Evolutionary conservation across 495 filamentous ascomycete species (phyloP).

Genomic region (Aspergillus asperescens): DNA sequence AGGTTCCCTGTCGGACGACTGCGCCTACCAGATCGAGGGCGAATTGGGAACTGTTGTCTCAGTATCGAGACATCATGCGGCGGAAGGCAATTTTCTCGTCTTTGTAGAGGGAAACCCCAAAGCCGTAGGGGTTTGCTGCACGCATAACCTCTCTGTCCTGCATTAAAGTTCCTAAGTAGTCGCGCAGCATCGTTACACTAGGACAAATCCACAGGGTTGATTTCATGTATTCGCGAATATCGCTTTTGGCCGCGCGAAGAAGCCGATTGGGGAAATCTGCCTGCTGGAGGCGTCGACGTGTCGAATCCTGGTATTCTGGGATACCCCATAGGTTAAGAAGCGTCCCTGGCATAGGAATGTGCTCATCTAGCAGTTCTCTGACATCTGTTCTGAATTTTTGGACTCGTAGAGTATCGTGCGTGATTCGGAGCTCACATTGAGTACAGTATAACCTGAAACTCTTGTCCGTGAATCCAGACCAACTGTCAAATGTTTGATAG

Average conservation of each 20-base stretch:
- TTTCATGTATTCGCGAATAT: conserved; percentile 25
- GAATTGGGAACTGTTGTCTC: conserved; percentile 67
- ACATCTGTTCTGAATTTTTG: conserved; percentile 55
- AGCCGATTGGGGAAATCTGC: conserved; percentile 56
- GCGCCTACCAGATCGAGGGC: conserved; percentile 71
- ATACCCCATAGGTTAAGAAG: conserved; percentile 39
- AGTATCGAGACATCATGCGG: conserved; percentile 75
- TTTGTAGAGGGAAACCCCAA: not conserved
- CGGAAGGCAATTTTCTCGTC: conserved; percentile 51
- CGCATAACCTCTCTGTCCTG: conserved; percentile 13
- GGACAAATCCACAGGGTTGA: conserved; percentile 3
- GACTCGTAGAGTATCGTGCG: conserved; percentile 45
- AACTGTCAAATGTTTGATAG: conserved; percentile 21
- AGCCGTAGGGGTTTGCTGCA: conserved; percentile 12
- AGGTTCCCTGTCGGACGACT: conserved; percentile 73
- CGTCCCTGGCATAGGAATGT: conserved; percentile 61
- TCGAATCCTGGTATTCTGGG: conserved; percentile 7
- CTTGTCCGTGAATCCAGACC: conserved; percentile 60
- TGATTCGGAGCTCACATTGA: conserved; percentile 47
- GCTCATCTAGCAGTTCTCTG: conserved; percentile 32
- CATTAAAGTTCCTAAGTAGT: conserved; percentile 15
- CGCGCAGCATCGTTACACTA: conserved; percentile 17
- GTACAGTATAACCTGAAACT: conserved; percentile 42
- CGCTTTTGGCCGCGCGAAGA: conserved; percentile 37
- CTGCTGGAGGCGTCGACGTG: conserved; percentile 6